phyloP scores from a whole-genome alignment of 2,329 filamentous ascomycete species.

The Elsinoe fawcettii region DNA sequence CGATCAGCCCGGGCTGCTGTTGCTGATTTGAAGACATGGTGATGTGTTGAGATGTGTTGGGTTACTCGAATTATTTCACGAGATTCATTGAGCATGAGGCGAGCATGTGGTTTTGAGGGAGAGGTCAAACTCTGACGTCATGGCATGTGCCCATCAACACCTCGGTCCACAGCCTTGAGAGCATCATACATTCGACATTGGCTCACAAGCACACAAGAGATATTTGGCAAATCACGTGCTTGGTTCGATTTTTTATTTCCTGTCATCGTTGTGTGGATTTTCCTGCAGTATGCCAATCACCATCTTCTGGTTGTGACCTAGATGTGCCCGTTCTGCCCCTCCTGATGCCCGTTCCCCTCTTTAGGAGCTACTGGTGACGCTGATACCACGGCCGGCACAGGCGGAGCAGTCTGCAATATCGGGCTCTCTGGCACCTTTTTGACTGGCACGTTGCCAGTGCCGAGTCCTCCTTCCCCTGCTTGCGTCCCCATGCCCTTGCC shows the following conservation, averaged over 20 bases:
- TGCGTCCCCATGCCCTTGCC: constrained; percentile 16
- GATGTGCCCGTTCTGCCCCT: not conserved
- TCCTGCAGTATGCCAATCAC: not conserved
- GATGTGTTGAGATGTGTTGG: not conserved
- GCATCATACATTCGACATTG: not conserved
- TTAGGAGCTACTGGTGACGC: not conserved
- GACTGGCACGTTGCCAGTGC: constrained; percentile 24
- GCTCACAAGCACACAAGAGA: not conserved
- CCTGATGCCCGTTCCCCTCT: not conserved
- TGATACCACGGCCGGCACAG: not conserved
- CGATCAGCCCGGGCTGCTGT: constrained; percentile 40
- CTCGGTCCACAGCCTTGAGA: not conserved
- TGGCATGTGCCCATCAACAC: not conserved
- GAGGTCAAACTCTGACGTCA: not conserved
- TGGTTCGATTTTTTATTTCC: not conserved
- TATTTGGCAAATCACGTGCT: not conserved
- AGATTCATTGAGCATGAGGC: too few relatives aligned
- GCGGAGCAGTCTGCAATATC: not conserved
- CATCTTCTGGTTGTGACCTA: not conserved
- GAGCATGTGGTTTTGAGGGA: not conserved
- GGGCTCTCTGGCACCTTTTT: constrained; percentile 23
- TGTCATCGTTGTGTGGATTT: too few relatives aligned
- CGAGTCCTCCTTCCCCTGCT: constrained; percentile 21
- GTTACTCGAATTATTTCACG: too few relatives aligned
- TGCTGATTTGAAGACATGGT: constrained; percentile 21